A percentile compares a stretch with the other conserved stretches of the same genome.
Conservation (phyloP, 2,329 filamentous ascomycete genomes). For the Trichoderma sp. region DNA sequence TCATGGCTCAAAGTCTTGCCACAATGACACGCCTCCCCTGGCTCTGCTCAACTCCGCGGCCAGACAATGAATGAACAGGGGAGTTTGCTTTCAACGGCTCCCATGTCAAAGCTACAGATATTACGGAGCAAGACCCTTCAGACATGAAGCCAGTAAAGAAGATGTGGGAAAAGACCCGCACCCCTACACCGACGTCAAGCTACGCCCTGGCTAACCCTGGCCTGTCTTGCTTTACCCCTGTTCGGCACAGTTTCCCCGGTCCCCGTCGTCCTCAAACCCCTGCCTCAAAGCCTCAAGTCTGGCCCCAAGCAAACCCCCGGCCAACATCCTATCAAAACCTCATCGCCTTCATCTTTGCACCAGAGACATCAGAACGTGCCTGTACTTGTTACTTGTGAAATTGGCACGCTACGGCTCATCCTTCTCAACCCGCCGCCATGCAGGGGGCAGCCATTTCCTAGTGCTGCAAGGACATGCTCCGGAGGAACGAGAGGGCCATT, state of each 20-base stretch:
- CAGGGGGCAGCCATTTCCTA: neutral
- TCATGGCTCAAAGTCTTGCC: neutral
- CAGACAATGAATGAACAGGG: neutral
- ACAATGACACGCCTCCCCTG: neutral
- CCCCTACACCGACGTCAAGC: conserved; percentile 14
- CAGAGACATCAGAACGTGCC: neutral
- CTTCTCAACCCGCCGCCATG: neutral
- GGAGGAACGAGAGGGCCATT: neutral
- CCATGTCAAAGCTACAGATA: neutral
- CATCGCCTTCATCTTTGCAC: neutral
- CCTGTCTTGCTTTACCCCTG: neutral
- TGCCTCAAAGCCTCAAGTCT: neutral
- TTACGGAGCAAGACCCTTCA: conserved; percentile 8
- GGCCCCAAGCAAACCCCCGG: neutral
- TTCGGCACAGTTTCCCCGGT: conserved; percentile 14
- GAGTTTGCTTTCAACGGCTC: neutral
- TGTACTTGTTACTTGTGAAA: neutral
- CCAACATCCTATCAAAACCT: neutral
- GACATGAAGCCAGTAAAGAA: neutral
- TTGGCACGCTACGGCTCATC: neutral
- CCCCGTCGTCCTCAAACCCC: neutral
- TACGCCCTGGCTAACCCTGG: conserved; percentile 6
- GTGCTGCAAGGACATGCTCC: neutral
- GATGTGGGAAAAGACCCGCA: neutral
- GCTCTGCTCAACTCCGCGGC: neutral